These are phyloP conservation scores for Pythium vanterpoolii DNA, from an alignment of 352 stramenopile species.

Conservation along the genomic window DNA sequence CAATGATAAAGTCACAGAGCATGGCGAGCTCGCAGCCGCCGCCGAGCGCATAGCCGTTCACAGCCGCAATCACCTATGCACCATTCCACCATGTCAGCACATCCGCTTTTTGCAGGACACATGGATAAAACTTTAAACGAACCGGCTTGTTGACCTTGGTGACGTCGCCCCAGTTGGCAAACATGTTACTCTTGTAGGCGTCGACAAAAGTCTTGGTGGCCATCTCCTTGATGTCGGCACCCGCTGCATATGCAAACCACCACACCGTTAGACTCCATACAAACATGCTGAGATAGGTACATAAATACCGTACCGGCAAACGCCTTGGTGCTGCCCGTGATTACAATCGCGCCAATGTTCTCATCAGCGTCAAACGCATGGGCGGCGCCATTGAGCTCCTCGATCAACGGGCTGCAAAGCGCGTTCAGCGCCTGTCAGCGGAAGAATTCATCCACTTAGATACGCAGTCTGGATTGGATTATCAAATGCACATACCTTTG, in stretches of 20 bases:
- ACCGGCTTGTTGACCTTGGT: conserved; percentile 93
- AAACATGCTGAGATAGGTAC: not conserved
- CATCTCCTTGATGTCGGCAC: conserved; percentile 98
- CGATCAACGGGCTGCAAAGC: conserved; percentile 92
- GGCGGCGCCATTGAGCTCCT: conserved; percentile 94
- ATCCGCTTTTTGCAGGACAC: not conserved
- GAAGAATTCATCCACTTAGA: not conserved
- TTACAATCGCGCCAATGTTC: conserved; percentile 93
- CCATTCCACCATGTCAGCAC: not conserved
- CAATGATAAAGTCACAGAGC: conserved; percentile 99
- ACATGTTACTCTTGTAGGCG: conserved; percentile 95
- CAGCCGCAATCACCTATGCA: conserved; percentile 89
- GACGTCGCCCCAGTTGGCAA: conserved; percentile 95
- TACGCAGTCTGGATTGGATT: not conserved
- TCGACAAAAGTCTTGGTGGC: conserved; percentile 90
- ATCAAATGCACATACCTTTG: conserved; percentile 59
- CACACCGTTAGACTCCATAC: not conserved
- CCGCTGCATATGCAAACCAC: conserved; percentile 40
- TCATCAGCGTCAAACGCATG: conserved; percentile 91
- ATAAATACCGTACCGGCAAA: conserved; percentile 77
- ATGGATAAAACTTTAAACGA: not conserved
- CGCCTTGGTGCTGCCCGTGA: conserved; percentile 95
- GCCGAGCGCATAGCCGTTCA: conserved; percentile 98
- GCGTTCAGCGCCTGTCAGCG: conserved; percentile 91
- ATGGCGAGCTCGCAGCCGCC: conserved; percentile 98